Evolutionary conservation across 2,329 filamentous ascomycete species (phyloP).

Genomic region (Penicillium thymicola): DNA sequence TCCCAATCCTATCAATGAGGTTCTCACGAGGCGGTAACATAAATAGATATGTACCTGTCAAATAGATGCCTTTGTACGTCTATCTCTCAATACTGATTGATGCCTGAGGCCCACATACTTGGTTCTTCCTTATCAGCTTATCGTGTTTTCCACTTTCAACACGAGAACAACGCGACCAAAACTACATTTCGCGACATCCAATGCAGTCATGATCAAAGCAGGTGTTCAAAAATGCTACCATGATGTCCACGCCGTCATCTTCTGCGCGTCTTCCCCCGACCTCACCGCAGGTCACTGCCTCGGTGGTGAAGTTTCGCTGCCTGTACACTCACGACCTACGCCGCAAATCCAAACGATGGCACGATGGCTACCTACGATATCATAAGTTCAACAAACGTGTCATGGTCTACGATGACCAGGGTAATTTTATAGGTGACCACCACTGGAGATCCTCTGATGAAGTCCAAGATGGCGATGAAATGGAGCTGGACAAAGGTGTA

Average conservation of each 20-base stretch:
- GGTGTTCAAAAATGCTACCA: background rate
- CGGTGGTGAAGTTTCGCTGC: conserved; percentile 77
- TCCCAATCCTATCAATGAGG: background rate
- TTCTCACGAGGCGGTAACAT: background rate
- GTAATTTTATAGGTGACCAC: conserved; percentile 78
- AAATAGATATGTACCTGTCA: no score
- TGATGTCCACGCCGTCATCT: conserved; percentile 26
- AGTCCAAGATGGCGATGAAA: conserved; percentile 77
- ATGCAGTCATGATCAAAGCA: background rate
- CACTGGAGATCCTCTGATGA: conserved; percentile 70
- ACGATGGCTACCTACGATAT: conserved; percentile 83
- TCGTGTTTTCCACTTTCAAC: background rate
- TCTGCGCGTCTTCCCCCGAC: conserved; percentile 31
- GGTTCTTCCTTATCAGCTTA: background rate
- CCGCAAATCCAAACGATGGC: conserved; percentile 88
- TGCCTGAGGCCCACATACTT: background rate
- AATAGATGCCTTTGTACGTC: background rate
- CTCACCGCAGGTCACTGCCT: conserved; percentile 63
- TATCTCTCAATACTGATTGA: background rate
- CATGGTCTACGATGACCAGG: conserved; percentile 82
- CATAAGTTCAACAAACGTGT: conserved; percentile 88
- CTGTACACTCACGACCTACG: conserved; percentile 82
- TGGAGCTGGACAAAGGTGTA: conserved; percentile 71
- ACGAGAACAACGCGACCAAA: background rate
- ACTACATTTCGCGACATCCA: background rate